These are phyloP conservation scores for Curvularia verruculosa DNA, from an alignment of 2,329 filamentous ascomycete species.

Conservation along the genomic window DNA sequence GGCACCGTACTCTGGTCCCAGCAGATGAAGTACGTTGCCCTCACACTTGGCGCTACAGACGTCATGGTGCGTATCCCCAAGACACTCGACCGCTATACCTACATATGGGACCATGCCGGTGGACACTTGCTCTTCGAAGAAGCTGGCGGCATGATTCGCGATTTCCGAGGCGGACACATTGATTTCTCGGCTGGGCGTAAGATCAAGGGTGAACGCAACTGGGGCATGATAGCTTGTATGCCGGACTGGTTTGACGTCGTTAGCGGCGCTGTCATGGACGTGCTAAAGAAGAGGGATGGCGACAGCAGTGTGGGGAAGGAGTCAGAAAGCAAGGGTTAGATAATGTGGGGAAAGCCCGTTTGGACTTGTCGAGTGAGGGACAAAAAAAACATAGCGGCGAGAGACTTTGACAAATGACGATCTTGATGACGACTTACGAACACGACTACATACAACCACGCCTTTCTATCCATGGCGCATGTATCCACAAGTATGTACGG, in stretches of 20 bases:
- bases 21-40: constrained; percentile 61
- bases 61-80: constrained; percentile 58
- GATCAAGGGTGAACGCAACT: constrained; percentile 42
- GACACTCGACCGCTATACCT: constrained; percentile 52
- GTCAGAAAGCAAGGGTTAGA: not conserved
- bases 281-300: constrained; percentile 28
- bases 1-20: constrained; percentile 59
- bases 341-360: not conserved
- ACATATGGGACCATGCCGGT: constrained; percentile 64
- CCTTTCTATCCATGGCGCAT: too few relatives aligned
- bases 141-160: constrained; percentile 57
- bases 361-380: too few relatives aligned
- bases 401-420: too few relatives aligned
- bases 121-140: constrained; percentile 60
- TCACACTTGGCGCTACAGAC: constrained; percentile 58
- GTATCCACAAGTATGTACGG: too few relatives aligned
- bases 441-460: too few relatives aligned
- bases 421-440: too few relatives aligned
- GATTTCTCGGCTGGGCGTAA: constrained; percentile 52
- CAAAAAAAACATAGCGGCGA: too few relatives aligned
- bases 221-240: constrained; percentile 44
- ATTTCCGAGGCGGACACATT: constrained; percentile 57
- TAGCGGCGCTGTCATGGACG: constrained; percentile 34
- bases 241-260: constrained; percentile 37
- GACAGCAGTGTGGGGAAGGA: not conserved